Evolutionary conservation across 495 filamentous ascomycete genomes (phyloP), one percentile per base, ranked within the genome.

Genomic region (Aspergillus heteromorphus): DNA sequence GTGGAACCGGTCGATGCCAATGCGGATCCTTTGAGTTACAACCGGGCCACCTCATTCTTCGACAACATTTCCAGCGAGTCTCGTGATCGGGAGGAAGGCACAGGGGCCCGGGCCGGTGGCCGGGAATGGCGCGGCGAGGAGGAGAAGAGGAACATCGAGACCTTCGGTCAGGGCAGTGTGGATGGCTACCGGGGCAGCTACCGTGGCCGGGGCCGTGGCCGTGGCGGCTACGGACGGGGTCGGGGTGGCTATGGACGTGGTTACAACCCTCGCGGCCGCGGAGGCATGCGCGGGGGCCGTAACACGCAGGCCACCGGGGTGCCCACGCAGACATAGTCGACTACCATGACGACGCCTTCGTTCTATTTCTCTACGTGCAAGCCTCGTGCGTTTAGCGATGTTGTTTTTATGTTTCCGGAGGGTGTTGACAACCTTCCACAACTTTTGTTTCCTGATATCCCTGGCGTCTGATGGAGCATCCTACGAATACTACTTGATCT

Each of bases 81-180:
- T 50, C 92, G 87, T 65, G 93, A 98, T 49, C 82, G 93, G n/a
- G 84, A 89, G 36, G 91, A 95, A 62, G 79, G 77, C 16, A 71
- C 61, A n/a, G 76, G 76, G 29, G 75, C 76, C 34, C 85, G 85
- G 55, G 75, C 81, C 4, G 89, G 88, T 50, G 92, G 92, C n/a
- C 85, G 88, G 17, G 90, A 95, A 65, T 95, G 92, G 84, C 83
- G 93, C 43, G 86, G 84, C 16, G 91, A 97, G 67, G 93, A 99
- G 67, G 86, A 91, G 59, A 91, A 87, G 71, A 89, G 89, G 69
- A 99, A 99, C 66, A 83, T 99, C 54, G 93, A 99, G 73, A 99
- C 93, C 0, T 99, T 99, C 61, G 93, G 93, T n/a, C 90, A 96
- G 69, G 91, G 92, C 40, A 96, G 90, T 60, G 92, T 99, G 16